A percentile compares a stretch with the other conserved stretches of the same genome.
Evolutionary conservation across 352 stramenopile genomes (phyloP).

Genomic region (Phytopythium chamaehyphon): DNA sequence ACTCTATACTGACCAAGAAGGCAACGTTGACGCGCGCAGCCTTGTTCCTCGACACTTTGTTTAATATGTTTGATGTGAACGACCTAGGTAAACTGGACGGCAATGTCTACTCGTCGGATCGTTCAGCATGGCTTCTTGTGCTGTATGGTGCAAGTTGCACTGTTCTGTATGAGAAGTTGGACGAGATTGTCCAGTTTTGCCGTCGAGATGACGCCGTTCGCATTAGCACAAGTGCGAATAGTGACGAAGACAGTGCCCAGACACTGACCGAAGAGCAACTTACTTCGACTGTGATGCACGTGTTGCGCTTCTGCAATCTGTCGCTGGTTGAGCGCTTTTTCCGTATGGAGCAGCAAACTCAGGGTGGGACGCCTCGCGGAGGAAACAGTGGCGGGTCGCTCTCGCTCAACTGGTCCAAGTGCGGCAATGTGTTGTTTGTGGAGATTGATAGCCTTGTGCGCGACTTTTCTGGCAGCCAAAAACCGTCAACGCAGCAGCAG

Average conservation of each 20-base stretch:
- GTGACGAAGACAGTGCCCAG: constrained; percentile 2
- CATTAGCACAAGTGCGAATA: constrained; percentile 7
- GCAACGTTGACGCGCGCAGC: constrained; percentile 47
- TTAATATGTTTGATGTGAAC: constrained; percentile 61
- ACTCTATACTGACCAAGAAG: constrained; percentile 36
- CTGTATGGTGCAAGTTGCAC: constrained; percentile 70
- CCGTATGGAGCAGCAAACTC: constrained; percentile 15
- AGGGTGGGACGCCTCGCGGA: constrained; percentile 12
- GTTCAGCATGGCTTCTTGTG: constrained; percentile 57
- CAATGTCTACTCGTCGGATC: constrained; percentile 26
- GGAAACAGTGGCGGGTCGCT: constrained; percentile 13
- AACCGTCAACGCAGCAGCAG: constrained; percentile 20
- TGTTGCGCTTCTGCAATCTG: constrained; percentile 77
- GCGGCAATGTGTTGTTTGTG: constrained; percentile 79
- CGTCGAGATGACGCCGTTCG: constrained; percentile 23
- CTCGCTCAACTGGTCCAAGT: constrained; percentile 73
- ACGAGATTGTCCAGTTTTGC: constrained; percentile 73
- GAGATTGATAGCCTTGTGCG: constrained; percentile 77
- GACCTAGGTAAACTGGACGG: constrained; percentile 36
- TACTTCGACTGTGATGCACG: constrained; percentile 48
- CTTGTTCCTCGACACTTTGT: constrained; percentile 49
- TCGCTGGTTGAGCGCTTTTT: constrained; percentile 75
- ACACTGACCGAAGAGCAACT: constrained; percentile 54
- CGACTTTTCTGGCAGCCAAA: constrained; percentile 71
- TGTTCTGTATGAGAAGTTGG: constrained; percentile 77